Percentiles rank a stretch among this genome's conserved stretches.
Conservation (phyloP, 108 stramenopile genomes). For the Nannochloropsis oceanica region DNA sequence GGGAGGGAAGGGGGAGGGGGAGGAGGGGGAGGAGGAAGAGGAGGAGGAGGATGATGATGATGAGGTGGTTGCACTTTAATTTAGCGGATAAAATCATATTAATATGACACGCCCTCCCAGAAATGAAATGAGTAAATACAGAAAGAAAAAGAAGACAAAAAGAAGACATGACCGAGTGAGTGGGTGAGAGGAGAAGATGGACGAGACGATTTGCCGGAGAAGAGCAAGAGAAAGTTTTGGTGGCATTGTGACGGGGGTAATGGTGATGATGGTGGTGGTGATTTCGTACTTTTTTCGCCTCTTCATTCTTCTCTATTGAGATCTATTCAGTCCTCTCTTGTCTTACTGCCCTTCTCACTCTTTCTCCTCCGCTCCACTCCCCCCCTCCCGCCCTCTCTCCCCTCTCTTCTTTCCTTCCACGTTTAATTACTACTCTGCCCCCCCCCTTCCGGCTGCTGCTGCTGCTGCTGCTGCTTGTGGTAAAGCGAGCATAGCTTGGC, state of each 20-base stretch:
- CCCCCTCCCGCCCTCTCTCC: neutral
- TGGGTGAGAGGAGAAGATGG: neutral
- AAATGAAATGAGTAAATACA: neutral
- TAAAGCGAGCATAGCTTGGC: slow-evolving; percentile 54
- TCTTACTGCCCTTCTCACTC: neutral
- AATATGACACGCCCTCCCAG: neutral
- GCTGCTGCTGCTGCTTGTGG: neutral
- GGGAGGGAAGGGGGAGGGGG: neutral
- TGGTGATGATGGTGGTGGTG: no score
- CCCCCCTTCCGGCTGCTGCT: neutral
- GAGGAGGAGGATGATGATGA: neutral
- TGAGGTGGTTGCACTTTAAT: neutral
- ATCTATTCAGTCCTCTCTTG: no score
- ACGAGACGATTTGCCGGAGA: neutral
- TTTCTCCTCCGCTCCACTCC: neutral
- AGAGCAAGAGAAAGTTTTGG: neutral
- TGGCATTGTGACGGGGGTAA: no score
- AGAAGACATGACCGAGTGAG: neutral
- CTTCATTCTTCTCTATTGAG: no score
- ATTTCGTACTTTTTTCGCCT: no score
- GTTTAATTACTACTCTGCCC: neutral
- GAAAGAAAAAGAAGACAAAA: neutral
- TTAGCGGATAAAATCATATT: neutral
- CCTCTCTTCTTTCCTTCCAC: neutral
- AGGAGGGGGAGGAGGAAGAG: neutral